phyloP scores from a whole-genome alignment of 164 flowering plant genomes.

The Magnolia kwangsiensis region DNA sequence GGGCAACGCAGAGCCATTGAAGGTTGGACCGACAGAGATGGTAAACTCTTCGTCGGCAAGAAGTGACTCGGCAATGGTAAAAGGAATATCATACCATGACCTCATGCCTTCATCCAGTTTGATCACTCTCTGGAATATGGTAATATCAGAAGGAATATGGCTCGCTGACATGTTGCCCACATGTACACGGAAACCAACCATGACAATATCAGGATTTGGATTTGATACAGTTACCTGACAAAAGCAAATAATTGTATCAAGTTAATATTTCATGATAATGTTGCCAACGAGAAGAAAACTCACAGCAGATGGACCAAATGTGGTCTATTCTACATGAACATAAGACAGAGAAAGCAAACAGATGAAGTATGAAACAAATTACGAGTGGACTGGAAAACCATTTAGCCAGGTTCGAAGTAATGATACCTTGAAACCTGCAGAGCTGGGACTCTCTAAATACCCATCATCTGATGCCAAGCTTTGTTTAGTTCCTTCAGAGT shows the following conservation, averaged over 20 bases:
- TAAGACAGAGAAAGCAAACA: background rate
- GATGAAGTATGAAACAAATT: background rate
- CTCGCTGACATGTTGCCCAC: slow-evolving; percentile 91
- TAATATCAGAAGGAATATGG: slow-evolving; percentile 80
- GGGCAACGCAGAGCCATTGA: slow-evolving; percentile 70
- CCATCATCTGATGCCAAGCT: slow-evolving; percentile 94
- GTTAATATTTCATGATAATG: slow-evolving; percentile 1
- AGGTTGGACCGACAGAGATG: slow-evolving; percentile 77
- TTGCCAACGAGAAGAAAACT: background rate
- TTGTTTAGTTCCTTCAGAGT: slow-evolving; percentile 89
- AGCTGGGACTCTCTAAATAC: slow-evolving; percentile 76
- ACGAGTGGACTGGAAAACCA: background rate
- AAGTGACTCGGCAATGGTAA: slow-evolving; percentile 94
- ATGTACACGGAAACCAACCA: slow-evolving; percentile 95
- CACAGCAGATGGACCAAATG: background rate
- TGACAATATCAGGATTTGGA: slow-evolving; percentile 94
- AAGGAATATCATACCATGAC: slow-evolving; percentile 97
- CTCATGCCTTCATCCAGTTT: slow-evolving; percentile 96
- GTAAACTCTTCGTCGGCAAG: slow-evolving; percentile 95
- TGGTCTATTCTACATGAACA: no score
- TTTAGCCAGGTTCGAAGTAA: background rate
- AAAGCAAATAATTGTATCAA: slow-evolving; percentile 13
- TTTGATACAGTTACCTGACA: slow-evolving; percentile 83
- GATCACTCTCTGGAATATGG: slow-evolving; percentile 80
- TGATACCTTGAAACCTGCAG: slow-evolving; percentile 86